These are phyloP conservation scores for Pascua sp. DNA, from an alignment of 1,284 basidiomycete genomes.

Conservation along the genomic window DNA sequence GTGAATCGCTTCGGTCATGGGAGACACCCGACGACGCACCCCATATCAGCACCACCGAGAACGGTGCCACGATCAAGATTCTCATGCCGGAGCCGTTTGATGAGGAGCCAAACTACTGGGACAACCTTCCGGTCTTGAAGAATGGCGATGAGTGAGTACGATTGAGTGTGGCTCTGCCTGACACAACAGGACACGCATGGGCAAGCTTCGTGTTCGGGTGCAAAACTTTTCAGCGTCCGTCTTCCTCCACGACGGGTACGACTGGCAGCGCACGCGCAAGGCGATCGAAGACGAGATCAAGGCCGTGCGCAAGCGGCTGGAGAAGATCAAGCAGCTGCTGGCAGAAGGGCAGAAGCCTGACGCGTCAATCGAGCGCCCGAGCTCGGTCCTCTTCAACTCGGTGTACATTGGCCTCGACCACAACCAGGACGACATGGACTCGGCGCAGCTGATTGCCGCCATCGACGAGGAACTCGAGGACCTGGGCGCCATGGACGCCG, in stretches of 20 bases:
- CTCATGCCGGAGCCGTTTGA: constrained; percentile 59
- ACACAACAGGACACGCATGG: constrained; percentile 18
- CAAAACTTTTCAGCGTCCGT: constrained; percentile 63
- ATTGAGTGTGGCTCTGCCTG: not conserved
- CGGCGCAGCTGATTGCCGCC: constrained; percentile 72
- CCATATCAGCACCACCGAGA: constrained; percentile 82
- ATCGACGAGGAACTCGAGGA: constrained; percentile 81
- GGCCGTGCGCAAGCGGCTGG: constrained; percentile 77
- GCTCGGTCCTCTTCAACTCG: constrained; percentile 75
- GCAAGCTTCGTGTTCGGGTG: constrained; percentile 53
- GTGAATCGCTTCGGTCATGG: constrained; percentile 40
- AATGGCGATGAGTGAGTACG: constrained; percentile 43
- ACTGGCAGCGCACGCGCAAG: constrained; percentile 81
- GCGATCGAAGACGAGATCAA: constrained; percentile 84
- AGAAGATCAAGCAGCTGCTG: constrained; percentile 90
- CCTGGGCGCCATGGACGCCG: constrained; percentile 63
- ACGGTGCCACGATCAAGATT: constrained; percentile 80
- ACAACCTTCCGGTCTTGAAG: constrained; percentile 53
- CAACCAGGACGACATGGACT: constrained; percentile 65
- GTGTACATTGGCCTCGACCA: constrained; percentile 76
- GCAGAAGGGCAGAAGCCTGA: constrained; percentile 86
- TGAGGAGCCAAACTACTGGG: constrained; percentile 68
- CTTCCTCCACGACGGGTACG: constrained; percentile 85
- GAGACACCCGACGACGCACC: constrained; percentile 53
- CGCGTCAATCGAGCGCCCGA: constrained; percentile 67